Conservation (phyloP, 768 basidiomycete species). For the Kwoniella dejecticola region DNA sequence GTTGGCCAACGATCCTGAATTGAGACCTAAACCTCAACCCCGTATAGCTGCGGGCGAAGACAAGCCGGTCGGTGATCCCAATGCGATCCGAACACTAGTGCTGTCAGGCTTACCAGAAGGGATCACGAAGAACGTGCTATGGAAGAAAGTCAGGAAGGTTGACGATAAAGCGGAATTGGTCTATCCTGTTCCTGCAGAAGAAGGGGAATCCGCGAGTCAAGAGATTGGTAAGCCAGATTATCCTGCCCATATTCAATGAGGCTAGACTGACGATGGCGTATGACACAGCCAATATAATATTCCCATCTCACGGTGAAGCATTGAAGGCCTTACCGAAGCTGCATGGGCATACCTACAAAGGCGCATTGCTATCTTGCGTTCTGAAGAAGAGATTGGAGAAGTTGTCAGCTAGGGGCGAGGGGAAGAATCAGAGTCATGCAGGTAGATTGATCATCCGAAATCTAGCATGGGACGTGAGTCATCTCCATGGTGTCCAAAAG, state of each 20-base stretch:
- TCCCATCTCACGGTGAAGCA: constrained; percentile 69
- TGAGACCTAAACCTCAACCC: constrained; percentile 6
- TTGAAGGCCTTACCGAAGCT: constrained; percentile 73
- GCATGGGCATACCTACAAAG: constrained; percentile 92
- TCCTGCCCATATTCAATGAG: too few relatives aligned
- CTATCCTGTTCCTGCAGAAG: constrained; percentile 42
- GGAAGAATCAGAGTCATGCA: constrained; percentile 64
- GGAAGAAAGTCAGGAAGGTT: constrained; percentile 54
- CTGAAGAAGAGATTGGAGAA: constrained; percentile 81
- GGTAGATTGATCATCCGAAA: constrained; percentile 89
- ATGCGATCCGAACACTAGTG: constrained; percentile 73
- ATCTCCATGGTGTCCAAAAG: too few relatives aligned
- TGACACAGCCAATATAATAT: constrained; percentile 69
- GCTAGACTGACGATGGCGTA: too few relatives aligned
- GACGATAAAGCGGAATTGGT: constrained; percentile 43
- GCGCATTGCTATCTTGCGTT: constrained; percentile 77
- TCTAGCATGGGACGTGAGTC: constrained; percentile 68
- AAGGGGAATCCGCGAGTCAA: too few relatives aligned
- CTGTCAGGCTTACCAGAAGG: constrained; percentile 54
- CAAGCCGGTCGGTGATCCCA: constrained; percentile 61
- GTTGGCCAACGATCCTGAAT: neutral
- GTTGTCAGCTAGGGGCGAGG: constrained; percentile 56
- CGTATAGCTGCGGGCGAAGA: constrained; percentile 18
- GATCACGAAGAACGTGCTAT: constrained; percentile 51
- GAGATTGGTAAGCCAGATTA: too few relatives aligned